Conservation (phyloP, 371 early-diverging fungal genomes). For the Lichtheimia ornata region DNA sequence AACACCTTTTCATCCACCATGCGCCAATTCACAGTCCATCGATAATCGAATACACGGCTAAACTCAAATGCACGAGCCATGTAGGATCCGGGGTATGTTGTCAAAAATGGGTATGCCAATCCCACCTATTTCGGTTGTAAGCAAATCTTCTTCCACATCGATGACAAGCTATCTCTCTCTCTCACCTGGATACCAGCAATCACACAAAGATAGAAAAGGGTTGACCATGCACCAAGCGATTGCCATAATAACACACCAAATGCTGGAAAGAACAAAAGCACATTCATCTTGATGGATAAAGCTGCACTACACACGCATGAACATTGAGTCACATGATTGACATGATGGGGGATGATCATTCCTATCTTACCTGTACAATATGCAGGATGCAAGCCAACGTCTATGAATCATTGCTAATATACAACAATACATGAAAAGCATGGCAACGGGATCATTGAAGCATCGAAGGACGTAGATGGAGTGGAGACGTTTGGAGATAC, state of each 20-base stretch:
- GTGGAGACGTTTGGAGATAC: slow-evolving; percentile 80
- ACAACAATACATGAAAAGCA: slow-evolving; percentile 73
- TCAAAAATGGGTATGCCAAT: slow-evolving; percentile 76
- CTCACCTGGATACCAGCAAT: slow-evolving; percentile 61
- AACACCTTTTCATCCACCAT: slow-evolving; percentile 75
- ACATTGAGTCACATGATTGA: background rate
- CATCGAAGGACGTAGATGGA: slow-evolving; percentile 89
- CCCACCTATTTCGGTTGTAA: slow-evolving; percentile 32
- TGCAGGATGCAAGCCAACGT: slow-evolving; percentile 53
- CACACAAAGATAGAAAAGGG: slow-evolving; percentile 46
- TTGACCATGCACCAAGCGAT: slow-evolving; percentile 52
- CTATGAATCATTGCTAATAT: slow-evolving; percentile 60
- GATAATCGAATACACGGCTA: slow-evolving; percentile 77
- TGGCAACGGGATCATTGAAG: slow-evolving; percentile 92
- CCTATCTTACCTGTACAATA: slow-evolving; percentile 62
- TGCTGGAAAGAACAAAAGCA: slow-evolving; percentile 86
- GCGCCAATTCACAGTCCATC: slow-evolving; percentile 96
- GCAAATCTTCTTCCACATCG: too few species aligned
- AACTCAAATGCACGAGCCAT: slow-evolving; percentile 85
- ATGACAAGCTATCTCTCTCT: background rate
- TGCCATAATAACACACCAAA: slow-evolving; percentile 72
- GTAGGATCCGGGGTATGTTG: slow-evolving; percentile 62
- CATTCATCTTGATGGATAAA: slow-evolving; percentile 92
- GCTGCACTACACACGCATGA: slow-evolving; percentile 61
- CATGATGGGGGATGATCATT: background rate